A percentile compares a stretch with the other conserved stretches of the same genome.
These are phyloP conservation scores for Fusarium foetens DNA, from an alignment of 2,329 filamentous ascomycete species.

Conservation along the genomic window DNA sequence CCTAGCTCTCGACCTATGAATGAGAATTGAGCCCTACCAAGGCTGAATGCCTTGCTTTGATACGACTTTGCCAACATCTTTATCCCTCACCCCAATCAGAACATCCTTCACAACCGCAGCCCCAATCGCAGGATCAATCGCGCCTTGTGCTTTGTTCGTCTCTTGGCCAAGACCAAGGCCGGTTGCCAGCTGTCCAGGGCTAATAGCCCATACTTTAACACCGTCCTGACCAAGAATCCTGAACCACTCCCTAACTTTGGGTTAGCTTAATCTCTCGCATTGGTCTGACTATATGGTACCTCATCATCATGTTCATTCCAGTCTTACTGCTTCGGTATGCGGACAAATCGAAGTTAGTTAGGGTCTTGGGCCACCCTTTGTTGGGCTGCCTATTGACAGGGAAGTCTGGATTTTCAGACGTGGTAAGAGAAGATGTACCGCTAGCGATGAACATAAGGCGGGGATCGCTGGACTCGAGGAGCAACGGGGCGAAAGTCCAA, in stretches of 20 bases:
- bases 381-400: neutral
- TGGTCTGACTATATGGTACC: fast-evolving
- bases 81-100: neutral
- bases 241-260: neutral
- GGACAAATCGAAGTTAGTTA: neutral
- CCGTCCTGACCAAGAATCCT: neutral
- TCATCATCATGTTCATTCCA: neutral
- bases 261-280: neutral
- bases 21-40: neutral
- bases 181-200: neutral
- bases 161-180: neutral
- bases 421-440: neutral
- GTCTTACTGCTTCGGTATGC: neutral
- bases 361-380: neutral
- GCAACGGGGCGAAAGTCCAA: neutral
- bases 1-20: neutral
- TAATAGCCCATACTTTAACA: neutral
- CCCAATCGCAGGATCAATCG: neutral
- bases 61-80: neutral
- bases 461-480: neutral
- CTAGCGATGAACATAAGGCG: constrained; percentile 1
- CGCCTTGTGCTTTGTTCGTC: neutral
- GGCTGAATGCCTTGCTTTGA: neutral
- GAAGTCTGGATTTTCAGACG: neutral
- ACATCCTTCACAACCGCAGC: neutral